Conservation (phyloP, 1,139 yeast species). For the Yamadazyma oceani region DNA sequence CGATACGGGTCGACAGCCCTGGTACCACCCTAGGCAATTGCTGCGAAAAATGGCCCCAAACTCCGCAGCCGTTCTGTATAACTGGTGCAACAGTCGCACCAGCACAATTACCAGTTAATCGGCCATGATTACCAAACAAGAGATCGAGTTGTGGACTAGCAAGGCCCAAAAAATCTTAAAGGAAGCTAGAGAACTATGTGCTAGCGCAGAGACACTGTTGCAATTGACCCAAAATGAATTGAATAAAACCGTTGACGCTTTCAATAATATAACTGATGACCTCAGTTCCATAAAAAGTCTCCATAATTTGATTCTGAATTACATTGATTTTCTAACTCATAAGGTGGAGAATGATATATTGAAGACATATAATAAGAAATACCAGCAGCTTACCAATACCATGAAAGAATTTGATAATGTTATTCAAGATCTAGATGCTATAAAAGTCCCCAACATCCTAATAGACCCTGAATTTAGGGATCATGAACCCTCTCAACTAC, state of each 20-base stretch:
- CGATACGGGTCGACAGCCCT: no score
- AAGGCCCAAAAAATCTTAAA: slow-evolving; percentile 32
- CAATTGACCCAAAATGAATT: slow-evolving; percentile 24
- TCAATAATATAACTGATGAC: slow-evolving; percentile 24
- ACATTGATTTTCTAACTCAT: slow-evolving; percentile 10
- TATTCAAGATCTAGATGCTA: slow-evolving; percentile 22
- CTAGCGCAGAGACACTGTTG: slow-evolving; percentile 34
- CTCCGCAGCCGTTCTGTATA: no score
- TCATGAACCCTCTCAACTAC: not conserved
- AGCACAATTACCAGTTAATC: no score
- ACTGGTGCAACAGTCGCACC: no score
- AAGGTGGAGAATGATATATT: slow-evolving; percentile 15
- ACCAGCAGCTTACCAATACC: slow-evolving; percentile 20
- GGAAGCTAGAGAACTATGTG: slow-evolving; percentile 32
- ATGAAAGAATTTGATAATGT: slow-evolving; percentile 27
- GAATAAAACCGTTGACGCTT: slow-evolving; percentile 22
- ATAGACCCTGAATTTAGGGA: slow-evolving; percentile 11
- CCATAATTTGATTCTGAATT: slow-evolving; percentile 15
- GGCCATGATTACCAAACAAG: slow-evolving; percentile 1
- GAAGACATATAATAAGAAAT: slow-evolving; percentile 14
- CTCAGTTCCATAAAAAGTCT: slow-evolving; percentile 20
- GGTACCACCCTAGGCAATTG: no score
- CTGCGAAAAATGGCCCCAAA: no score
- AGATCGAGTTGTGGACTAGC: slow-evolving; percentile 24
- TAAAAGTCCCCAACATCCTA: slow-evolving; percentile 32